These are phyloP conservation scores for Turnera subulata DNA, from an alignment of 345 rosid species.

Conservation along the genomic window DNA sequence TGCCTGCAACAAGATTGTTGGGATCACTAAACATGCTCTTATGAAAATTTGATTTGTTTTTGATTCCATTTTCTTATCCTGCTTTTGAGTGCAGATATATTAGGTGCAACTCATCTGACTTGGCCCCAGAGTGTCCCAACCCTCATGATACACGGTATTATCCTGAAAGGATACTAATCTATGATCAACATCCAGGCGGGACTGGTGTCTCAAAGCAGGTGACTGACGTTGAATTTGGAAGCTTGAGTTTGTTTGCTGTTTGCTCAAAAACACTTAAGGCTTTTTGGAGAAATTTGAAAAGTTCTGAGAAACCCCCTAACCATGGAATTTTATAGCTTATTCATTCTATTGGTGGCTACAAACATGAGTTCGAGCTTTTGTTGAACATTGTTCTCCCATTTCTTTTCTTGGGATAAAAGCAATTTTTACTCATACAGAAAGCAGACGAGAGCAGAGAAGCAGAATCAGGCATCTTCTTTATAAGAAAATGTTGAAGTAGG, in stretches of 20 bases:
- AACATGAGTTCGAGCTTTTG: slow-evolving; percentile 1
- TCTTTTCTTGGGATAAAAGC: too few species aligned
- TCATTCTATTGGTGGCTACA: neutral
- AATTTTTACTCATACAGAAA: too few species aligned
- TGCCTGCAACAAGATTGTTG: neutral
- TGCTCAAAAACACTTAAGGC: neutral
- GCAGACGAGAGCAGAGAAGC: too few species aligned
- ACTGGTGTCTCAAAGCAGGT: slow-evolving; percentile 85
- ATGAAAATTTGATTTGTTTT: neutral
- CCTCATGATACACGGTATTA: slow-evolving; percentile 52
- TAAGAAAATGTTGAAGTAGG: too few species aligned
- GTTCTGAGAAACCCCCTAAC: neutral
- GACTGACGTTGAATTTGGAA: slow-evolving; percentile 10
- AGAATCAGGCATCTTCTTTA: too few species aligned
- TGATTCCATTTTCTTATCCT: slow-evolving; percentile 11
- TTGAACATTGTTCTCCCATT: neutral
- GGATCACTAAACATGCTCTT: neutral
- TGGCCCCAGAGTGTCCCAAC: slow-evolving; percentile 90
- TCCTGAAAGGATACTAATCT: slow-evolving; percentile 71
- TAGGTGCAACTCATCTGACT: slow-evolving; percentile 77
- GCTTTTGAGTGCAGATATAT: slow-evolving; percentile 41
- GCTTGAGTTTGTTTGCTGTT: neutral
- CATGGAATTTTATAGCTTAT: neutral
- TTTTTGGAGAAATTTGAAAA: neutral
- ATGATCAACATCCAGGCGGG: slow-evolving; percentile 92